Percentiles rank a stretch among this genome's conserved stretches.
These are phyloP conservation scores for Beauveria varroae DNA, from an alignment of 2,329 filamentous ascomycete species.

Conservation along the genomic window DNA sequence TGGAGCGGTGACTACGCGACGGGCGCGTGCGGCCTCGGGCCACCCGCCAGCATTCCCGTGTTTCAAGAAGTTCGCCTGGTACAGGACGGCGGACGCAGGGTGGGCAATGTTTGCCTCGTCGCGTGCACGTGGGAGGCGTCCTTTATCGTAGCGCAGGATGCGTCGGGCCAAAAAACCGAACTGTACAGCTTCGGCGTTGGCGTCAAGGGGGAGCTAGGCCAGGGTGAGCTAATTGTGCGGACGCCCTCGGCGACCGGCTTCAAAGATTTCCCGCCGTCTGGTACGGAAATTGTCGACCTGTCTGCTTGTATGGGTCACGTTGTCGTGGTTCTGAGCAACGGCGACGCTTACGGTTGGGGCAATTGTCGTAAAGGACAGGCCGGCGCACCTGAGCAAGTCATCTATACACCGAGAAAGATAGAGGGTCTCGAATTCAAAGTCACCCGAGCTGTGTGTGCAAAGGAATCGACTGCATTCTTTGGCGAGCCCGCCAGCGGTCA, in stretches of 20 bases:
- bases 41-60: conserved; percentile 23
- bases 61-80: conserved; percentile 34
- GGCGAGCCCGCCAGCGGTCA: conserved; percentile 47
- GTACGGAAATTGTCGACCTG: conserved; percentile 53
- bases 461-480: conserved; percentile 76
- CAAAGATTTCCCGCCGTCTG: conserved; percentile 55
- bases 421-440: conserved; percentile 53
- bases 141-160: conserved; percentile 47
- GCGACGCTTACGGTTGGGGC: conserved; percentile 82
- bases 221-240: conserved; percentile 45
- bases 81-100: conserved; percentile 19
- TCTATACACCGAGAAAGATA: conserved; percentile 56
- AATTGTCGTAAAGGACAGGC: conserved; percentile 79
- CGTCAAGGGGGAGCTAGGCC: conserved; percentile 64
- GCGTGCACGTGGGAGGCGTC: conserved; percentile 77
- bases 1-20: conserved; percentile 54
- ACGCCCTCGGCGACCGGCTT: conserved; percentile 43
- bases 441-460: conserved; percentile 63
- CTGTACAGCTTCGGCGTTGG: conserved; percentile 61
- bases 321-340: conserved; percentile 64
- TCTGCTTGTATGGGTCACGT: conserved; percentile 72
- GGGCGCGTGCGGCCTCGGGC: conserved; percentile 46
- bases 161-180: conserved; percentile 32
- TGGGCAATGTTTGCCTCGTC: conserved; percentile 33
- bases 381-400: conserved; percentile 47